phyloP scores from a whole-genome alignment of 108 stramenopile genomes.

The Epipyxis sp. region DNA sequence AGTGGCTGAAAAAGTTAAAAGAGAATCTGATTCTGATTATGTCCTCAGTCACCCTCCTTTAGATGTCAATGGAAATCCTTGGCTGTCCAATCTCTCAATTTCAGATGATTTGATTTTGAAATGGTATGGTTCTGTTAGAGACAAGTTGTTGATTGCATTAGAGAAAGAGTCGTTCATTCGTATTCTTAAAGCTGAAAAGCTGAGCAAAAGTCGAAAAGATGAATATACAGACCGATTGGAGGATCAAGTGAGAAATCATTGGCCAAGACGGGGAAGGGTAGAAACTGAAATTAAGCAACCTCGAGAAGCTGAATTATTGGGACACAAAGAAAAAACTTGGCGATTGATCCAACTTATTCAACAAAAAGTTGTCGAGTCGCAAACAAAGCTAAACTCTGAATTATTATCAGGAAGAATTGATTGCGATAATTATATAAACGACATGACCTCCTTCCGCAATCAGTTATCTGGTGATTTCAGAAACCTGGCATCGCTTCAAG shows the following conservation, averaged over 20 bases:
- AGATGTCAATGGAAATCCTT: not conserved
- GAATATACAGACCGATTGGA: constrained; percentile 59
- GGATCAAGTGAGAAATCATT: constrained; percentile 57
- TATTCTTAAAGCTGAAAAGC: not conserved
- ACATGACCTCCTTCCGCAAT: constrained; percentile 29
- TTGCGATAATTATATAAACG: constrained; percentile 33
- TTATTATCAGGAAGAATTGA: constrained; percentile 13
- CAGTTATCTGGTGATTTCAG: constrained; percentile 36
- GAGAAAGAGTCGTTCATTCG: constrained; percentile 12
- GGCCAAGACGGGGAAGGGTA: constrained; percentile 54
- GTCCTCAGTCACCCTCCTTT: constrained; percentile 12
- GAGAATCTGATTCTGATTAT: no score
- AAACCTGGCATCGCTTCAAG: constrained; percentile 55
- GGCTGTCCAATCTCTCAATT: constrained; percentile 25
- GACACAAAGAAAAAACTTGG: constrained; percentile 50
- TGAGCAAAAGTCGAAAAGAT: constrained; percentile 27
- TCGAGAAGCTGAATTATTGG: constrained; percentile 52
- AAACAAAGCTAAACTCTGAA: not conserved
- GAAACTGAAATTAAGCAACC: constrained; percentile 60
- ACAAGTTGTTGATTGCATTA: constrained; percentile 32
- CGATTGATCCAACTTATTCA: constrained; percentile 34
- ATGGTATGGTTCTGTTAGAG: constrained; percentile 31
- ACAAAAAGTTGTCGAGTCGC: not conserved
- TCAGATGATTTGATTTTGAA: constrained; percentile 32
- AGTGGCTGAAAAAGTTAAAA: no score